Evolutionary conservation across 306 rosid genomes (phyloP), one percentile per base, ranked within the genome.

Genomic region (Erythrophleum fordii): DNA sequence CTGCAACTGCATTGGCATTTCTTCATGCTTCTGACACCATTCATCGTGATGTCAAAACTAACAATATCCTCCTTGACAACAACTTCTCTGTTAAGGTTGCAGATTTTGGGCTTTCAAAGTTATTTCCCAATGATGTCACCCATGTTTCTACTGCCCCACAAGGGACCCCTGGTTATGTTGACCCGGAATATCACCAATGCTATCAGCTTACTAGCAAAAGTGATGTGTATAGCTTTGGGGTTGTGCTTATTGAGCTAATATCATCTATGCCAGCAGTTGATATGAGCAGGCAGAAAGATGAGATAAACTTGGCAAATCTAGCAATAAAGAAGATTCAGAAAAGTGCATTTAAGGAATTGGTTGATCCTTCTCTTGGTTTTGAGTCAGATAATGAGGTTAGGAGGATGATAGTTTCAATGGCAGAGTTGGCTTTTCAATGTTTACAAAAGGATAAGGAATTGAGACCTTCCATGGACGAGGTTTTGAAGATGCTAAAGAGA

Each of bases 381-480:
- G 77, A 80, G 44, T 77, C 81, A 0, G 85, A 90, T 67, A 49
- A 31, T 51, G 83, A 77, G 13, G 68, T 77, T 34, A 66, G 64
- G 34, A 78, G 87, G 85, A 89, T 80, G 94, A 73, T 86, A 69
- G 87, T 82, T 71, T 86, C 82, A 26, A 89, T 91, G 18, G 97
- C 97, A 14, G 87, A 81, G 37, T 86, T 93, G 87, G 98, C 97
- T 69, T 89, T 91, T 44, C 93, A 44, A 3, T 91, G 97, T 81
- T 76, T 91, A 82, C 93, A 90, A 77, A 82, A 67, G 87, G 92
- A 89, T 75, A 89, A 84, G 87, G 92, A 91, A 10, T 69, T 82
- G 71, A 90, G 98, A 69, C 97, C 98, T 69, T 70, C 89, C 18
- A 91, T 93, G 97, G 83, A 80, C 25, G 91, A 90, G 78, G 91